A percentile compares a stretch with the other conserved stretches of the same genome.
Conservation (phyloP, 2,329 filamentous ascomycete species). For the Fusarium paranaense region DNA sequence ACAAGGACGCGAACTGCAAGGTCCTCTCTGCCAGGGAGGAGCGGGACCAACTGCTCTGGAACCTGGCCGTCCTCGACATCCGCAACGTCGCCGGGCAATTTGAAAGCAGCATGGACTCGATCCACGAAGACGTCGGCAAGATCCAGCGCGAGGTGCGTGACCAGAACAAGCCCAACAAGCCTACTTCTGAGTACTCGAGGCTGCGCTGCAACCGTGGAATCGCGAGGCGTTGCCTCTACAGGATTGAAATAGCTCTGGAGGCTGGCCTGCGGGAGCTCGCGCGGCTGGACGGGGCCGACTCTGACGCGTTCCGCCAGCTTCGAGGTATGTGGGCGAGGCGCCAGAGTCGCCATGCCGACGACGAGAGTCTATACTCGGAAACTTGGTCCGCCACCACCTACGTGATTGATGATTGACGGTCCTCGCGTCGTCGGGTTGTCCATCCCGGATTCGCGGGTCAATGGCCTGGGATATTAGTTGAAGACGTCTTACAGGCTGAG, state of each 20-base stretch:
- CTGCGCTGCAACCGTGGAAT: too few species aligned
- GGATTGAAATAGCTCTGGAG: constrained; percentile 1
- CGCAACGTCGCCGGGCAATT: background rate
- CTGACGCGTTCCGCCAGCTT: constrained; percentile 13
- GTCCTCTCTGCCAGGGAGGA: constrained; percentile 1
- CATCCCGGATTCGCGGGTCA: background rate
- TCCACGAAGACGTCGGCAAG: background rate
- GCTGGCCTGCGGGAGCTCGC: constrained; percentile 20
- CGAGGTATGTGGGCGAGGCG: constrained; percentile 9
- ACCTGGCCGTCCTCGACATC: constrained; percentile 17
- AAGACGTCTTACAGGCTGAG: background rate
- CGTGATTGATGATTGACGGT: background rate
- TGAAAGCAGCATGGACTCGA: background rate
- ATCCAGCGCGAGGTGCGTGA: background rate
- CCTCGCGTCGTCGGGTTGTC: background rate
- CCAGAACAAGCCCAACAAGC: background rate
- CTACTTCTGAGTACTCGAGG: too few species aligned
- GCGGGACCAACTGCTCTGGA: constrained; percentile 14
- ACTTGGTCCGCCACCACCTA: background rate
- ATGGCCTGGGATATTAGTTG: accelerated
- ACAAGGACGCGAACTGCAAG: background rate
- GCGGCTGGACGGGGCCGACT: constrained; percentile 4
- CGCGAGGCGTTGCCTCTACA: background rate
- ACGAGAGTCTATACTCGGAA: background rate
- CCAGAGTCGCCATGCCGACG: background rate